Evolutionary conservation across 306 rosid genomes (phyloP).

Genomic region (Trifolium subterraneum): DNA sequence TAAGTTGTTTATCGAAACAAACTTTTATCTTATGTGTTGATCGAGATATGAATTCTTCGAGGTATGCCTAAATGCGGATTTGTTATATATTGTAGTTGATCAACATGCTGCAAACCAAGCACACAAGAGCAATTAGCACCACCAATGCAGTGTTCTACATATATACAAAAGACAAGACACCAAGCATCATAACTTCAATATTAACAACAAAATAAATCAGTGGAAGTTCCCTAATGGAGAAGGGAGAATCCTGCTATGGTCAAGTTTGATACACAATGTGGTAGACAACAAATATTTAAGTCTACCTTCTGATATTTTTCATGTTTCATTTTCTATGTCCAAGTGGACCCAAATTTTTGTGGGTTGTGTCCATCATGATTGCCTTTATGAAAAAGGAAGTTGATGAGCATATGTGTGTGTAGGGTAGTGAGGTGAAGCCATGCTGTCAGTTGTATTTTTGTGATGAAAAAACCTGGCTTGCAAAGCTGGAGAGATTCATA

Average conservation of each 20-base stretch:
- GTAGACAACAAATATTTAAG: conserved; percentile 56
- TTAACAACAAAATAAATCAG: conserved; percentile 37
- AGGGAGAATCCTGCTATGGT: conserved; percentile 62
- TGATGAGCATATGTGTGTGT: conserved; percentile 63
- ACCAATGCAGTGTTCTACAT: conserved; percentile 36
- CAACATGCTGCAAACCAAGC: conserved; percentile 43
- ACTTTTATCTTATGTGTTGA: too few species aligned
- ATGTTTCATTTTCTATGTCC: conserved; percentile 37
- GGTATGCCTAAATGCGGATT: conserved; percentile 54
- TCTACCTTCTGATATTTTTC: conserved; percentile 31
- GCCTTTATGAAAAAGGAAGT: conserved; percentile 58
- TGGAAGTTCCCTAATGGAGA: conserved; percentile 66
- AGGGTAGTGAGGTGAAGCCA: conserved; percentile 62
- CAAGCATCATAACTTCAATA: conserved; percentile 51
- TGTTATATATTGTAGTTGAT: conserved; percentile 43
- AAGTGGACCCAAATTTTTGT: conserved; percentile 67
- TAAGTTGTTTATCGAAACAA: too few species aligned
- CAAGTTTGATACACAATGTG: conserved; percentile 48
- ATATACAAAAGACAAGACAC: conserved; percentile 33
- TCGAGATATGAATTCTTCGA: too few species aligned
- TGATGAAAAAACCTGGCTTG: conserved; percentile 63
- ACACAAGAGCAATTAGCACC: conserved; percentile 41
- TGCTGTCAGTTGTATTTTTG: conserved; percentile 63
- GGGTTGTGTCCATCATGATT: conserved; percentile 64
- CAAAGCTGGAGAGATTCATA: conserved; percentile 66